phyloP scores from a whole-genome alignment of 2,329 filamentous ascomycete genomes.

The Stemphylium beticola region DNA sequence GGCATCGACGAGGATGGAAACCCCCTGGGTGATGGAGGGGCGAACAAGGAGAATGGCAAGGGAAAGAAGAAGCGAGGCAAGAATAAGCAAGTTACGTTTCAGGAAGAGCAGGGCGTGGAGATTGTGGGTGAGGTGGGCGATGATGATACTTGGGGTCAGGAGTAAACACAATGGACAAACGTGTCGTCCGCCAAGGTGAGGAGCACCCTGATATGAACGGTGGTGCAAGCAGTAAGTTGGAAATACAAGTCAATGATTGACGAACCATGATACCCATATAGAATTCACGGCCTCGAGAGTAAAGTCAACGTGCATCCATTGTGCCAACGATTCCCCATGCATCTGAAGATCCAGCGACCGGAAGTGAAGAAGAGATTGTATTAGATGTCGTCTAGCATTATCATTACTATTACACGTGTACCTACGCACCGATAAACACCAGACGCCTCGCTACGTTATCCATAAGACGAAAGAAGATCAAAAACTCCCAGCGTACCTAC shows the following conservation, averaged over 20 bases:
- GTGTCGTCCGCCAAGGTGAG: neutral
- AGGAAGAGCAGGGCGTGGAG: constrained; percentile 39
- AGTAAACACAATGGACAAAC: neutral
- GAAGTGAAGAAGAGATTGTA: too few species aligned
- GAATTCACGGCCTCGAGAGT: neutral
- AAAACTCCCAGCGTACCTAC: neutral
- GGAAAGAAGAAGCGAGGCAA: constrained; percentile 43
- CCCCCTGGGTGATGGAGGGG: constrained; percentile 18
- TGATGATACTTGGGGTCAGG: constrained; percentile 35
- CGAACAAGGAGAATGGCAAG: constrained; percentile 31
- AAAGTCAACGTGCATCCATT: neutral
- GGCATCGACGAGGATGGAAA: constrained; percentile 33
- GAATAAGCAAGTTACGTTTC: constrained; percentile 35
- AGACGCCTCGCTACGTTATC: neutral
- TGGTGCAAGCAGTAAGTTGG: too few species aligned
- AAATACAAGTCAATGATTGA: neutral
- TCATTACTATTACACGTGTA: neutral
- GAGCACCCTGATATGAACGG: neutral
- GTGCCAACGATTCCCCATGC: too few species aligned
- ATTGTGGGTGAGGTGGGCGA: constrained; percentile 37
- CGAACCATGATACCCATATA: constrained; percentile 4
- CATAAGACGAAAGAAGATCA: neutral
- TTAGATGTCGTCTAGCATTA: too few species aligned
- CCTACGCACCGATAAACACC: neutral
- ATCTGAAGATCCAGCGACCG: too few species aligned